phyloP scores from a whole-genome alignment of 2,329 filamentous ascomycete species.

The Corynespora cassiicola region DNA sequence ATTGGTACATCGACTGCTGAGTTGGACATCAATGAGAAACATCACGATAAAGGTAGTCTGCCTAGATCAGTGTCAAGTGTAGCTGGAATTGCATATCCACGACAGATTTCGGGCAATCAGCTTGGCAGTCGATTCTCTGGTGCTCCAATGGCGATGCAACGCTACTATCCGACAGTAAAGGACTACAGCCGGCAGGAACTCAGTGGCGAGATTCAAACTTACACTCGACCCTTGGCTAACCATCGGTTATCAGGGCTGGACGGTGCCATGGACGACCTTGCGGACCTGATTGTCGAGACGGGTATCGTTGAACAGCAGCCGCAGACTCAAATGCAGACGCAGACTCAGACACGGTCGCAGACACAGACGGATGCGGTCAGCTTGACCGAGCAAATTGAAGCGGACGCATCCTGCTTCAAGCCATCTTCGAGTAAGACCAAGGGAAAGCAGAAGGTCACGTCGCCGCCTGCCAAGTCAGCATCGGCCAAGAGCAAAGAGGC shows the following conservation, averaged over 20 bases:
- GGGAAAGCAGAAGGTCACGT: slow-evolving; percentile 32
- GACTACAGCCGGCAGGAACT: slow-evolving; percentile 21
- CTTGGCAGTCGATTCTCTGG: slow-evolving; percentile 25
- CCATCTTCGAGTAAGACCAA: slow-evolving; percentile 36
- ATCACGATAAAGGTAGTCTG: slow-evolving; percentile 21
- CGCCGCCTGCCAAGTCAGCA: slow-evolving; percentile 28
- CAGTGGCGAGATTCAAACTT: slow-evolving; percentile 10
- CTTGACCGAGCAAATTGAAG: slow-evolving; percentile 23
- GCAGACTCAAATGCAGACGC: slow-evolving; percentile 8
- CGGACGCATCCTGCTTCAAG: slow-evolving; percentile 39
- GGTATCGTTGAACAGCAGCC: slow-evolving; percentile 16
- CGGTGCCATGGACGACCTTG: slow-evolving; percentile 47
- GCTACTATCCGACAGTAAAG: slow-evolving; percentile 30
- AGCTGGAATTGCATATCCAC: slow-evolving; percentile 15
- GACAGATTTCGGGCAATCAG: slow-evolving; percentile 34
- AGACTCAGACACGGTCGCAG: too few relatives aligned
- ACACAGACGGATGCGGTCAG: slow-evolving; percentile 8
- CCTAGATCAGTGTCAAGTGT: slow-evolving; percentile 14
- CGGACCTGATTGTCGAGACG: slow-evolving; percentile 32
- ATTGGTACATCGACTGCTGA: slow-evolving; percentile 12
- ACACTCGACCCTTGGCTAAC: slow-evolving; percentile 26
- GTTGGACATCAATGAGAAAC: slow-evolving; percentile 17
- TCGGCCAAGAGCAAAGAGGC: slow-evolving; percentile 17
- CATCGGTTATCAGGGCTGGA: slow-evolving; percentile 42
- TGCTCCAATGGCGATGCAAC: slow-evolving; percentile 30